Conservation (phyloP, 495 filamentous ascomycete species). For the Thozetella sp. region DNA sequence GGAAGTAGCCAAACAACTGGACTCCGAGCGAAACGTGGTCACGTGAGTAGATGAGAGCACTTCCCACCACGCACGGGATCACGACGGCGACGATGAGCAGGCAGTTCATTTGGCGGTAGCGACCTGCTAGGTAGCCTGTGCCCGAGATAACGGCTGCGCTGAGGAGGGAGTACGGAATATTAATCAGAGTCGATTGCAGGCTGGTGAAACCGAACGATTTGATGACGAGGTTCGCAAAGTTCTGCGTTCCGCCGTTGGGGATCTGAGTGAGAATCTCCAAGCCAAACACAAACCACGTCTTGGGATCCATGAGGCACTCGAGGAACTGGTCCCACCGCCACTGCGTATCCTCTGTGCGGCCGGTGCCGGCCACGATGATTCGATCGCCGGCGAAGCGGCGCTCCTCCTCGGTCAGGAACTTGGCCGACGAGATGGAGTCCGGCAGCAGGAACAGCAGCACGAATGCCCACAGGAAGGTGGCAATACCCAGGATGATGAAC, state of each 20-base stretch:
- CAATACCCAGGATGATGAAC: slow-evolving; percentile 33
- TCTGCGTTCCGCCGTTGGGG: slow-evolving; percentile 44
- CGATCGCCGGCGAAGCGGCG: slow-evolving; percentile 29
- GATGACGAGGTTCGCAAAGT: slow-evolving; percentile 42
- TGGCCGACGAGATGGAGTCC: slow-evolving; percentile 24
- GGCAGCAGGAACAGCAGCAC: slow-evolving; percentile 30
- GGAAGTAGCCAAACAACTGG: slow-evolving; percentile 32
- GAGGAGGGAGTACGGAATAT: slow-evolving; percentile 36
- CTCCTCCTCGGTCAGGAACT: slow-evolving; percentile 27
- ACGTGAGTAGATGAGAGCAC: slow-evolving; percentile 33
- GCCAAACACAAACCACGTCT: slow-evolving; percentile 41
- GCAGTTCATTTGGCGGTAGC: slow-evolving; percentile 36
- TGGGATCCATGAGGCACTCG: slow-evolving; percentile 40
- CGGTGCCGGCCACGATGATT: slow-evolving; percentile 33
- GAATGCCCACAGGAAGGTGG: slow-evolving; percentile 27
- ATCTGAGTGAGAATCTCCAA: slow-evolving; percentile 41
- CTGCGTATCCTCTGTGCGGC: slow-evolving; percentile 26
- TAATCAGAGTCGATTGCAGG: slow-evolving; percentile 35
- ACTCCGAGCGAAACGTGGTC: slow-evolving; percentile 21
- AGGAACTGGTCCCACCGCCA: slow-evolving; percentile 35
- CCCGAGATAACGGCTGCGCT: slow-evolving; percentile 27
- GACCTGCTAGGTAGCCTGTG: slow-evolving; percentile 38
- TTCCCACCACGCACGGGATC: slow-evolving; percentile 37
- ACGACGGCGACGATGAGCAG: slow-evolving; percentile 34
- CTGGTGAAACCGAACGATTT: slow-evolving; percentile 39